These are phyloP conservation scores for Cardiospermum halicacabum DNA, from an alignment of 345 rosid species.

Conservation along the genomic window DNA sequence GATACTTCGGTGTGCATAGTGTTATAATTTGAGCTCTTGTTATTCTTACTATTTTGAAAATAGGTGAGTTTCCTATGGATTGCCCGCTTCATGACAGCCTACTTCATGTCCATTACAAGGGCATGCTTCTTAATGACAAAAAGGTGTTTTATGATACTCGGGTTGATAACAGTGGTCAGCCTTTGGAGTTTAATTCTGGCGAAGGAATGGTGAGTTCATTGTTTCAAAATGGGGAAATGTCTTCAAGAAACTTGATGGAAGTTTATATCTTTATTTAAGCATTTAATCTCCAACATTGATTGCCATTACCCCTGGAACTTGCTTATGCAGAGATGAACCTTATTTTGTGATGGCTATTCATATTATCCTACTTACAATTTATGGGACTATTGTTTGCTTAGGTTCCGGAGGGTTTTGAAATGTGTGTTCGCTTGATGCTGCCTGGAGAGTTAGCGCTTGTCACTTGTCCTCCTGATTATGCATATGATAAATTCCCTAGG, in stretches of 20 bases:
- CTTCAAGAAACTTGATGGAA: neutral
- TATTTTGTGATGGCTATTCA: neutral
- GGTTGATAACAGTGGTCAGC: slow-evolving; percentile 68
- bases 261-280: neutral
- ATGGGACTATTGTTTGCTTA: slow-evolving; percentile 16
- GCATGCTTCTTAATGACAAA: slow-evolving; percentile 79
- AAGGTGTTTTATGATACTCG: slow-evolving; percentile 71
- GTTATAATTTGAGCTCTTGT: neutral
- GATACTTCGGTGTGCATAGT: neutral
- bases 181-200: slow-evolving; percentile 91
- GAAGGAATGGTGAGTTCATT: slow-evolving; percentile 78
- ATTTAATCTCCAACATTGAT: neutral
- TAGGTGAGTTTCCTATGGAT: slow-evolving; percentile 99
- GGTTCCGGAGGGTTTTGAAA: slow-evolving; percentile 99
- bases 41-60: slow-evolving; percentile 3
- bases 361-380: neutral
- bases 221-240: slow-evolving; percentile 6
- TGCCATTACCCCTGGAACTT: neutral
- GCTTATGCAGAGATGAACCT: neutral
- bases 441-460: slow-evolving; percentile 91
- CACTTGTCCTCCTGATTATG: slow-evolving; percentile 97
- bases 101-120: slow-evolving; percentile 79
- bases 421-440: slow-evolving; percentile 93
- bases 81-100: slow-evolving; percentile 92
- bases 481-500: slow-evolving; percentile 90